Evolutionary conservation across 371 early-diverging fungal genomes (phyloP), one percentile per base, ranked within the genome.

Genomic region (Mucor plumbeus): DNA sequence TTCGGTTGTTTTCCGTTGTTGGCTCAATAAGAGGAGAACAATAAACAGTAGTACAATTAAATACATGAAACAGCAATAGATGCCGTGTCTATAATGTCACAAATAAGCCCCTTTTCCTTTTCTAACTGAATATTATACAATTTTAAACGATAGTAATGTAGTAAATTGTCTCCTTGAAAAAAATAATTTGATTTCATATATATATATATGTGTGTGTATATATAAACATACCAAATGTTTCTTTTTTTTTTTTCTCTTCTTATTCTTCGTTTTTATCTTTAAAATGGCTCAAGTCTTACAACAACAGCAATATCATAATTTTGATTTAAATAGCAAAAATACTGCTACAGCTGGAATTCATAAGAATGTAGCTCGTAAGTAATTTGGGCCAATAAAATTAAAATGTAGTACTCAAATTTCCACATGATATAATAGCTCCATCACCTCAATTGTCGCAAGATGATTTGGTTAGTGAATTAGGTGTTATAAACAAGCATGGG

Each of bases 361-460:
- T 5, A 63, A 63, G 5, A 21, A 63, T 55, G 53, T 54, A n/a
- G 61, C 61, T 21, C 60, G 67, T 61, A 61, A 61, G 67, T 61
- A 19, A 17, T 33, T 2, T 19, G 11, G 0, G 9, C 7, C 19
- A 5, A 50, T 26, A 21, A 4, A 3, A 50, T n/a, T 21, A 19
- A 3, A 11, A 26, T 50, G 38, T 38, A 26, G 21, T 26, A 26
- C 50, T 50, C 17, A 44, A 17, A 6, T 5, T 17, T 44, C 26
- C 26, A 3, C 26, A 26, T 50, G 26, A 2, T 21, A 50, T 21
- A 40, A 39, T 41, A 67, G 67, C 55, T 11, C 67, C 61, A 59
- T 61, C 67, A 19, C 67, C 67, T 35, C 61, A 67, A 34, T 55
- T 61, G 43, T 67, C 67, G 9, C 55, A 60, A 54, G 67, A 61